A percentile compares a stretch with the other conserved stretches of the same genome.
phyloP scores from a whole-genome alignment of 306 rosid species.

The Quillaja saponaria region DNA sequence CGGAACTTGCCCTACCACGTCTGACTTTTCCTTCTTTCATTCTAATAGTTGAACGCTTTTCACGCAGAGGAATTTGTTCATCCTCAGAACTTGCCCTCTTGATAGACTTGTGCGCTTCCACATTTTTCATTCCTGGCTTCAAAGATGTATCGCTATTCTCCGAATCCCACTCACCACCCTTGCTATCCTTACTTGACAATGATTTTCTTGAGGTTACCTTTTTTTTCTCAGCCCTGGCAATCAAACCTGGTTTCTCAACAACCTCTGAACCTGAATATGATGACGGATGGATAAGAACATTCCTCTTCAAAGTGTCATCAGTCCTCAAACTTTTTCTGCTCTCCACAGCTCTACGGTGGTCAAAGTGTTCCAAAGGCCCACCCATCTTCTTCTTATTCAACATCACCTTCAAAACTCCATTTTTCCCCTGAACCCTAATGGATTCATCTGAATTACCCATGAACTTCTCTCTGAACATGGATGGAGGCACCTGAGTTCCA shows the following conservation, averaged over 20 bases:
- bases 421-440: constrained; percentile 92
- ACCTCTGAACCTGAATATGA: constrained; percentile 45
- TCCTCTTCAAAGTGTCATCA: constrained; percentile 53
- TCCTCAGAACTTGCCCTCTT: constrained; percentile 52
- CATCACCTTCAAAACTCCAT: constrained; percentile 94
- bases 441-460: constrained; percentile 56
- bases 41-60: constrained; percentile 46
- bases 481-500: constrained; percentile 40
- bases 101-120: constrained; percentile 41
- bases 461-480: constrained; percentile 59
- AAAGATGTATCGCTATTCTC: constrained; percentile 68
- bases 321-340: constrained; percentile 48
- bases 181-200: constrained; percentile 51
- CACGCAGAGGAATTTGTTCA: constrained; percentile 37
- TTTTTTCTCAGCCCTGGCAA: constrained; percentile 53
- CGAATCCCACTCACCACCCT: constrained; percentile 56
- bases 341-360: constrained; percentile 49
- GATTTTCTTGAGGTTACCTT: constrained; percentile 43
- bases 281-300: constrained; percentile 38
- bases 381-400: constrained; percentile 63
- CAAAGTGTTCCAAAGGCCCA: constrained; percentile 44
- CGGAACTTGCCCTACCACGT: constrained; percentile 54
- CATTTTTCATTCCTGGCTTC: constrained; percentile 54
- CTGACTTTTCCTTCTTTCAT: constrained; percentile 68
- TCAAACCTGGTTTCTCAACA: constrained; percentile 45